phyloP scores from a whole-genome alignment of 2,329 filamentous ascomycete genomes.

The Exophiala viscosa region DNA sequence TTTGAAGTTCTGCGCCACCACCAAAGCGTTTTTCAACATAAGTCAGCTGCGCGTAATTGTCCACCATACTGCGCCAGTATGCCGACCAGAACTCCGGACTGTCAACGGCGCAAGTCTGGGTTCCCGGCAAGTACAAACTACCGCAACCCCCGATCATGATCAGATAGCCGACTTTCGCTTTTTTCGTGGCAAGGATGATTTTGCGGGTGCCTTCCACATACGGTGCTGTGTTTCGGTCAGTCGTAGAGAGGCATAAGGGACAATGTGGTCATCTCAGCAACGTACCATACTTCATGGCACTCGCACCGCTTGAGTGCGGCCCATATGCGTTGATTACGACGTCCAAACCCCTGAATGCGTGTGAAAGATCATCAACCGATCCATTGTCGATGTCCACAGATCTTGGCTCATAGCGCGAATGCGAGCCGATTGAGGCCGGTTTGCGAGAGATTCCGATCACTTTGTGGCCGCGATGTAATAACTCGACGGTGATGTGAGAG shows the following conservation, averaged over 20 bases:
- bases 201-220: slow-evolving; percentile 2
- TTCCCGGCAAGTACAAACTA: slow-evolving; percentile 2
- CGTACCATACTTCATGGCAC: slow-evolving; percentile 5
- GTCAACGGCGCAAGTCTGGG: not conserved
- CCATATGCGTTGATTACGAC: not conserved
- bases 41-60: not conserved
- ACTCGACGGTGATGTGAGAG: slow-evolving; percentile 23
- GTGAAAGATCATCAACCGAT: not conserved
- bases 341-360: not conserved
- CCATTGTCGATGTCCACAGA: not conserved
- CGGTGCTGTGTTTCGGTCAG: not conserved
- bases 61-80: not conserved
- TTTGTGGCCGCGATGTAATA: slow-evolving; percentile 32
- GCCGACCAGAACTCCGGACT: not conserved
- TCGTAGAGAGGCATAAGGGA: not conserved
- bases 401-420: not conserved
- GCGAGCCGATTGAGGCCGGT: not conserved
- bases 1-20: not conserved
- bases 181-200: not conserved
- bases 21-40: slow-evolving; percentile 2
- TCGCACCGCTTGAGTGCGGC: slow-evolving; percentile 1
- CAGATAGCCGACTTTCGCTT: slow-evolving; percentile 3
- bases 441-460: slow-evolving; percentile 35
- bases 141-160: slow-evolving; percentile 8
- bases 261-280: not conserved